Evolutionary conservation across 768 basidiomycete species (phyloP).

Genomic region (Kwoniella sp.): DNA sequence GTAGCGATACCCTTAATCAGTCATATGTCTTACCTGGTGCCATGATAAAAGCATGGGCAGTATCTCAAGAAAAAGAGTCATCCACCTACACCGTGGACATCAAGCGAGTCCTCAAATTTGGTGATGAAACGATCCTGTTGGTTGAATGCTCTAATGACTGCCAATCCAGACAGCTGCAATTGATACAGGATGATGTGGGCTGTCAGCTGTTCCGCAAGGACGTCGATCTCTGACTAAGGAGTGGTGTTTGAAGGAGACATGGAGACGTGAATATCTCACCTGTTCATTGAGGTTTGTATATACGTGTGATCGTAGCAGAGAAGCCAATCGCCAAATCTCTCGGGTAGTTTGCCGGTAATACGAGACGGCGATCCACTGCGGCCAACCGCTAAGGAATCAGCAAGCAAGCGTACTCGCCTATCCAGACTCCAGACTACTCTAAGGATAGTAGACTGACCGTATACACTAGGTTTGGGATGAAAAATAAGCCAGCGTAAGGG

Average conservation of each 20-base stretch:
- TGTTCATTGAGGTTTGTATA: constrained; percentile 45
- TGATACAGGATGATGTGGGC: neutral
- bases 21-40: too few relatives aligned
- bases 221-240: too few relatives aligned
- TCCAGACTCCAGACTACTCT: too few relatives aligned
- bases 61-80: too few relatives aligned
- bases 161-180: constrained; percentile 33
- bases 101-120: constrained; percentile 5
- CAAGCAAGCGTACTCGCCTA: too few relatives aligned
- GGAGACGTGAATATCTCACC: constrained; percentile 8
- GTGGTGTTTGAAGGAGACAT: too few relatives aligned
- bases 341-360: constrained; percentile 43
- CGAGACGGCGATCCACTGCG: constrained; percentile 29
- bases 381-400: neutral
- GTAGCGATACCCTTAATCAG: too few relatives aligned
- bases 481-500: constrained; percentile 39
- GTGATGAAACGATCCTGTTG: constrained; percentile 26
- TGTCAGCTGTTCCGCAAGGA: too few relatives aligned
- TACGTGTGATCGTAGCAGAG: constrained; percentile 34
- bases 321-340: constrained; percentile 45
- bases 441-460: constrained; percentile 7
- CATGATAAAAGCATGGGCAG: too few relatives aligned
- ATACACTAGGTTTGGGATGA: constrained; percentile 37
- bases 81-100: too few relatives aligned
- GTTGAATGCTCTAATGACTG: constrained; percentile 41